Base-by-base conservation (phyloP, 2,329 filamentous ascomycete species). In the Aspergillus sp. region DNA sequence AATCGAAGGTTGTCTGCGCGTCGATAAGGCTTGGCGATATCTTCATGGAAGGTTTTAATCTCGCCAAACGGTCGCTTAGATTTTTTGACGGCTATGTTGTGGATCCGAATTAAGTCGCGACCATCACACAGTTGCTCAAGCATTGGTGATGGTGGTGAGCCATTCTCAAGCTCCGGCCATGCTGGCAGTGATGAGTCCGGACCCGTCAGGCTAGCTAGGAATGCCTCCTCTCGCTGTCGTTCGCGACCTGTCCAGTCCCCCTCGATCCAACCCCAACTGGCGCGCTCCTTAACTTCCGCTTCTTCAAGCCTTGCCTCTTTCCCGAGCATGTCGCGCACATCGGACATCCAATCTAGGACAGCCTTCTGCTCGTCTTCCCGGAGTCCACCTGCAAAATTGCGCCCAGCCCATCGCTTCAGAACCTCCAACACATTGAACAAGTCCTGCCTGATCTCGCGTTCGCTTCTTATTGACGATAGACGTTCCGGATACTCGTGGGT, bases 21-120 rank as follows among this genome's bases (percentile, higher is more conserved):
- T 49, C 95, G 89, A 73, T 99, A 99, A 0, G 95, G 95, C 76
- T 98, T 98, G 59, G 86, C 88, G 9, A 95, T 93, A 73, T 99
- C 92, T n/a, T 87, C 88, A 73, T 98, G 95, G 74, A 89, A 97
- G 9, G 84, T 84, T 57, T 91, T 91, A 70, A 99, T 97, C 62
- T 90, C 86, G 52, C 93, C 92, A 71, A 98, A 98, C 7, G 90
- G 90, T 31, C 91, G 84, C 70, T 89, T 87, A 21, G 93, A 97
- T 71, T 90, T 90, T 69, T 86, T 86, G 33, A 99, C 90, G 0
- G 91, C 86, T 14, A 89, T 87, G 72, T 99, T 99, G 81, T 99
- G 95, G 62, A 98, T 84, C 65, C 88, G 86, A 33, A 98, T 87
- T 2, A 99, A 84, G 44, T 88, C 84, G 41, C 95, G 81, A 6